Conservation (phyloP, 345 rosid species). For the Mercurialis annua region DNA sequence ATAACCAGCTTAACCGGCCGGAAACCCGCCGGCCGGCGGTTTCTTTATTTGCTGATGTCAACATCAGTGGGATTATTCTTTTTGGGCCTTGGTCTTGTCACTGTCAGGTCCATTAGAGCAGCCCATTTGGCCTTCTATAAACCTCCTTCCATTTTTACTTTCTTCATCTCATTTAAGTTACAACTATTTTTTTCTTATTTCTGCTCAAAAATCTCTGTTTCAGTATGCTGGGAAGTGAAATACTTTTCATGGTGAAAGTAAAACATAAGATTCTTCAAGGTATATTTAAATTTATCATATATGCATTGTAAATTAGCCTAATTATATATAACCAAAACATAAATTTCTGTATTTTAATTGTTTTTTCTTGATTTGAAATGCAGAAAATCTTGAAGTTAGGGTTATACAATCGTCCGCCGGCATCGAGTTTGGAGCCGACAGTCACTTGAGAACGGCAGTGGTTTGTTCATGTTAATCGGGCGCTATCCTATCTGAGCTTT, state of each 20-base stretch:
- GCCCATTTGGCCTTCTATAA: slow-evolving; percentile 29
- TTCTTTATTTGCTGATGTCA: slow-evolving; percentile 13
- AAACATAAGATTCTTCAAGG: slow-evolving; percentile 42
- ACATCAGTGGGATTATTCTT: slow-evolving; percentile 25
- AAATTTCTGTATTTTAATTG: neutral
- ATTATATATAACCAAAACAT: too few relatives aligned
- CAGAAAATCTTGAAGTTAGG: slow-evolving; percentile 20
- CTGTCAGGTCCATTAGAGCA: slow-evolving; percentile 38
- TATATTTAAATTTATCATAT: slow-evolving; percentile 14
- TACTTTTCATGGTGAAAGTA: slow-evolving; percentile 35
- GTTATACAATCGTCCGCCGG: slow-evolving; percentile 9
- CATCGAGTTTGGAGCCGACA: slow-evolving; percentile 14
- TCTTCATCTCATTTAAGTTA: neutral
- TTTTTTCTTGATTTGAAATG: neutral
- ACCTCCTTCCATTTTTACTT: neutral
- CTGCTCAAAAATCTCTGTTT: slow-evolving; percentile 12
- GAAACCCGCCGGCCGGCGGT: slow-evolving; percentile 32
- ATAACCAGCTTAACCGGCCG: neutral
- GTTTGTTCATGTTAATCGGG: slow-evolving; percentile 36
- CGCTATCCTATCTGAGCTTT: slow-evolving; percentile 94
- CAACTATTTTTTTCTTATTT: neutral
- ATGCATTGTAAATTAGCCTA: too few relatives aligned
- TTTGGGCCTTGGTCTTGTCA: slow-evolving; percentile 45
- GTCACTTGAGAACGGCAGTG: neutral
- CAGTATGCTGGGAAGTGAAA: slow-evolving; percentile 32